Percentiles rank a stretch among this genome's conserved stretches.
Evolutionary conservation across 257 asterid genomes (phyloP).

Genomic region (Solanum rostratum): DNA sequence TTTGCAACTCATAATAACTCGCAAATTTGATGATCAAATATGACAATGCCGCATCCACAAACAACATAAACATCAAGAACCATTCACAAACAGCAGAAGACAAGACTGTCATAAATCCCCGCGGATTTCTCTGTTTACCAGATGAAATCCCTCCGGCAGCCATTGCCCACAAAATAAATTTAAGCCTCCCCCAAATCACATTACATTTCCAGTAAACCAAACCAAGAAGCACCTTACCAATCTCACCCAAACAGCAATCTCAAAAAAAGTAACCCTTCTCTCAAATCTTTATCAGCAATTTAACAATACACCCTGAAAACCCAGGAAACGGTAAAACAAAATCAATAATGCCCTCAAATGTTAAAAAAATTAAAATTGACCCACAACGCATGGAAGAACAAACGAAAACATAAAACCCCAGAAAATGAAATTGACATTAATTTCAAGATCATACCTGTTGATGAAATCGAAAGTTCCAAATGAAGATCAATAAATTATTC

Average conservation of each 20-base stretch:
- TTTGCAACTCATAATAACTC: slow-evolving; percentile 37
- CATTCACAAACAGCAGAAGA: slow-evolving; percentile 87
- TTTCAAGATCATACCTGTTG: background rate
- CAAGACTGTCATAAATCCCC: slow-evolving; percentile 42
- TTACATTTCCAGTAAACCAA: slow-evolving; percentile 15
- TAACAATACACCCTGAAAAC: background rate
- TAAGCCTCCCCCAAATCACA: slow-evolving; percentile 24
- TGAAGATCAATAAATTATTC: background rate
- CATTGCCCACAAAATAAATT: slow-evolving; percentile 23
- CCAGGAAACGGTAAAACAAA: background rate
- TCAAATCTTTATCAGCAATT: background rate
- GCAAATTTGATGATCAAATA: slow-evolving; percentile 53
- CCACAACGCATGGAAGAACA: background rate
- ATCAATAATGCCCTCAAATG: background rate
- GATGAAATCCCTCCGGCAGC: slow-evolving; percentile 33
- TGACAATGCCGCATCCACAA: slow-evolving; percentile 44
- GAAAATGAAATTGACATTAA: background rate
- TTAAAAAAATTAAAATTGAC: background rate
- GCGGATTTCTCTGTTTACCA: slow-evolving; percentile 19
- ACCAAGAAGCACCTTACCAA: slow-evolving; percentile 9
- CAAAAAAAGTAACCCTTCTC: background rate
- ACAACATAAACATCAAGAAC: slow-evolving; percentile 65
- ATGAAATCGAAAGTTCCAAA: background rate
- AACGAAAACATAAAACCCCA: background rate
- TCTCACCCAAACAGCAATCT: slow-evolving; percentile 11